Base-by-base conservation (phyloP, 1,284 basidiomycete genomes). In the Psilocybe mexicana region DNA sequence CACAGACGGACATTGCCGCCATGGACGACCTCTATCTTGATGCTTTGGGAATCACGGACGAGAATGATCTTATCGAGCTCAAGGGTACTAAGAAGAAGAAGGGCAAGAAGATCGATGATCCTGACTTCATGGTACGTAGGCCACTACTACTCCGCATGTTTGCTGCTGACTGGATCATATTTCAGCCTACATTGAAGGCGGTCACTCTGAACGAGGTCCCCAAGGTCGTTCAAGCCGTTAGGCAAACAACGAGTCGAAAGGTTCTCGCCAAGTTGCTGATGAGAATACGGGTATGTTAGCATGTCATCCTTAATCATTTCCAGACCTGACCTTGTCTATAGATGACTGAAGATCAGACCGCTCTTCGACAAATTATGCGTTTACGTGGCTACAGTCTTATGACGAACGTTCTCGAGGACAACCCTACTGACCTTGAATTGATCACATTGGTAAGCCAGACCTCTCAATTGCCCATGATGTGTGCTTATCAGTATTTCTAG, bases 11-110 rank as follows among this genome's bases (percentile, higher is more conserved):
- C 71, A 83, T 98, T 23, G 87, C 81, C 7, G 90, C 89, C 14
- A 96, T 99, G 88, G 94, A 97, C 71, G 94, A 98, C 67, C 80
- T 98, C 8, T 95, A 93, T 76, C 85, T 99, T 43, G 95, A 98
- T 68, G 94, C 96, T n/a, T 85, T 99, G 57, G 96, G 96, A 71
- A 97, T 98, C 59, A 83, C 88, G 10, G 96, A 97, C 50, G 94
- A 97, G 68, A 92, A 93, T 11, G 92, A 93, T 66, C 76, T 83
- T 51, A 79, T 88, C 49, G 87, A 83, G 43, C 83, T 95, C 58
- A 96, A 95, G 72, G 95, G 95, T 1, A 91, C 77, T 58, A 95
- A 90, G 79, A 94, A 90, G 81, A 95, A 87, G 82, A 96, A 90
- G 72, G 84, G 92, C 61, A 92, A 90, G 79, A 93, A 96, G 71